Base-by-base conservation (phyloP, 345 rosid species). In the Streptanthus diversifolius region DNA sequence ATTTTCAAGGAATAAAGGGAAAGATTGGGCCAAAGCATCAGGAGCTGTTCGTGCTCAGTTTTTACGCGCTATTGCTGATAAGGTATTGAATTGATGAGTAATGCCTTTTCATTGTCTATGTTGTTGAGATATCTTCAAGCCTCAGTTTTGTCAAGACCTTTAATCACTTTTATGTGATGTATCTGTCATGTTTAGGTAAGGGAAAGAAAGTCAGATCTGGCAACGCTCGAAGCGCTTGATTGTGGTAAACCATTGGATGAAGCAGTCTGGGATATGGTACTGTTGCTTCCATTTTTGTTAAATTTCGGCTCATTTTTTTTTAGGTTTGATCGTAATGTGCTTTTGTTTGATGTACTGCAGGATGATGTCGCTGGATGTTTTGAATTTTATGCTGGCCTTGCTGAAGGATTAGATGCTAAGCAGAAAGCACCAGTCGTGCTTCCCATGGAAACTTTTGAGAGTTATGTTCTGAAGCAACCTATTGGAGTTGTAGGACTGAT, bases 331-430 rank as follows among this genome's bases (percentile, higher is more conserved):
- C 66, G 77, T 56, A 3, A 75, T 41, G 51, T 66, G 72, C 41
- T 66, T 52, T 52, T 60, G 73, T 70, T 39, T 78, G 19, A 56
- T 86, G 58, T 72, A 53, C 11, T 69, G 27, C 81, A 93, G 97
- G 99, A 91, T 57, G 97, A 95, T 88, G 96, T 90, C 54, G 89
- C 97, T 58, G 93, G 85, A 41, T 95, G 99, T 79, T 91, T 95
- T 65, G 96, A 91, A 68, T 95, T 70, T 76, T 95, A 87, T 59
- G 99, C 99, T 41, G 92, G 86, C 64, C 97, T 95, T 76, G 99
- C 99, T 62, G 96, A 90, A 82, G 95, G 89, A 21, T 77, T 91
- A 76, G 99, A 95, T 83, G 85, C 90, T 53, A 91, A 90, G 84
- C 93, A 87, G 75, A 88, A 87, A 63, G 82, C 88, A 71, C 93